phyloP scores from a whole-genome alignment of 2,329 filamentous ascomycete species.

The Trichoderma arundinaceum region DNA sequence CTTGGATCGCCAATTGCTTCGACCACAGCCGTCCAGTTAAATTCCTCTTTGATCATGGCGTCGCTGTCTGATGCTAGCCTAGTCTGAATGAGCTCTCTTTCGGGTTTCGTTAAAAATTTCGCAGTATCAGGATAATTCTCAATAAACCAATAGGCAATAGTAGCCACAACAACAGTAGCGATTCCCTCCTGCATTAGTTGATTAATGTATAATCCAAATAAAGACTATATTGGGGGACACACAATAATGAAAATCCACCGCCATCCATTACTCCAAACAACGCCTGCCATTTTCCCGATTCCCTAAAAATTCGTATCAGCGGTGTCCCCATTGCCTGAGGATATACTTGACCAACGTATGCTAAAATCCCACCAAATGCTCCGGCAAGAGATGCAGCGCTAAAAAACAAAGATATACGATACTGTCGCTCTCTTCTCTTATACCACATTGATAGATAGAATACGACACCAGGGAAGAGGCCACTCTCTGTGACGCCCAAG shows the following conservation, averaged over 20 bases:
- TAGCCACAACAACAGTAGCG: constrained; percentile 58
- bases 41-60: constrained; percentile 69
- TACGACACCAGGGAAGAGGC: constrained; percentile 57
- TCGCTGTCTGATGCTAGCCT: constrained; percentile 72
- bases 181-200: constrained; percentile 55
- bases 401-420: constrained; percentile 62
- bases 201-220: not conserved
- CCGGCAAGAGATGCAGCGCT: constrained; percentile 60
- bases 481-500: constrained; percentile 60
- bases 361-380: constrained; percentile 62
- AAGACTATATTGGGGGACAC: constrained; percentile 41
- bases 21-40: constrained; percentile 69
- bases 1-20: constrained; percentile 70
- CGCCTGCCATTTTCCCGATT: constrained; percentile 59
- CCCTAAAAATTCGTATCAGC: constrained; percentile 44
- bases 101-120: constrained; percentile 59
- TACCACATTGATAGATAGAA: constrained; percentile 63
- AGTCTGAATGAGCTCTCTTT: constrained; percentile 63
- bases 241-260: constrained; percentile 67
- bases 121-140: constrained; percentile 68
- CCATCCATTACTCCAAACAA: constrained; percentile 60
- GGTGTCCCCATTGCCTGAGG: not conserved
- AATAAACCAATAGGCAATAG: constrained; percentile 64
- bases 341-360: constrained; percentile 50
- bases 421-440: constrained; percentile 59